Evolutionary conservation across 176 grass and related monocot genomes (phyloP).

Genomic region (Triticum aestivum): DNA sequence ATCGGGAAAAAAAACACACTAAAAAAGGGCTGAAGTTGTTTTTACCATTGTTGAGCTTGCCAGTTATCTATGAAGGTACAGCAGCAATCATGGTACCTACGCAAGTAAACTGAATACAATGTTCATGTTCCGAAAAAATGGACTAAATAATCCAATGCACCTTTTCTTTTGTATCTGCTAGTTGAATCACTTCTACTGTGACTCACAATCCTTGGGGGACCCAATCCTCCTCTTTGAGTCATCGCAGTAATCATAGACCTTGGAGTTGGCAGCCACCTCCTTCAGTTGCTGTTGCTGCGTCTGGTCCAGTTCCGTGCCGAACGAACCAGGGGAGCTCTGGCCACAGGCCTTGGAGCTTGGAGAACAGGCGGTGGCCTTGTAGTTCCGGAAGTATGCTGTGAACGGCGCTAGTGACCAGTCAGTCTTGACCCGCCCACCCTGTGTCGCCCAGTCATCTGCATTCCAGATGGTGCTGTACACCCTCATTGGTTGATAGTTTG

Average conservation of each 20-base stretch:
- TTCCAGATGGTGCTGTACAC: constrained; percentile 63
- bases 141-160: constrained; percentile 21
- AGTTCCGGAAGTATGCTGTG: constrained; percentile 59
- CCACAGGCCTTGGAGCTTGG: constrained; percentile 8
- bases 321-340: constrained; percentile 34
- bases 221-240: constrained; percentile 42
- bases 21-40: not conserved
- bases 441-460: constrained; percentile 65
- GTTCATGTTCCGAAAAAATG: constrained; percentile 39
- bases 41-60: not conserved
- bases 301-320: constrained; percentile 29
- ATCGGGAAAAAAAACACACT: not conserved
- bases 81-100: not conserved
- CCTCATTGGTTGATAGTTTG: constrained; percentile 53
- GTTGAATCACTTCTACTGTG: constrained; percentile 26
- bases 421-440: constrained; percentile 54
- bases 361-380: constrained; percentile 38
- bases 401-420: constrained; percentile 69
- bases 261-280: constrained; percentile 36
- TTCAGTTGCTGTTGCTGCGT: constrained; percentile 33
- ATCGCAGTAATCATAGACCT: constrained; percentile 67
- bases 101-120: not conserved
- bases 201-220: constrained; percentile 29
- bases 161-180: constrained; percentile 20
- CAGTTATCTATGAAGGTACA: not conserved